Evolutionary conservation across 768 basidiomycete genomes (phyloP), one percentile per base, ranked within the genome.

Genomic region (Hemileccinum rubropunctum): DNA sequence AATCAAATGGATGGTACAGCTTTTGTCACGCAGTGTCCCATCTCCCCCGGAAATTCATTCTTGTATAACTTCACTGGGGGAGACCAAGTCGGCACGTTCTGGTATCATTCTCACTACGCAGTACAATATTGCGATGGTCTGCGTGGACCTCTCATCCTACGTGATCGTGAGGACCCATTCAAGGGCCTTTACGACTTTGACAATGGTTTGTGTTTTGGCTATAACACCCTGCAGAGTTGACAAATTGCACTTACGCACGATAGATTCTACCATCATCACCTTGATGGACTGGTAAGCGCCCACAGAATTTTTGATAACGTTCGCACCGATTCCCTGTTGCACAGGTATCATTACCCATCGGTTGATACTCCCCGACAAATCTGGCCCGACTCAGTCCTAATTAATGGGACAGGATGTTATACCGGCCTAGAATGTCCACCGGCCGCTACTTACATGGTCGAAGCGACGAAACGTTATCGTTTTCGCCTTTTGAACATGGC

Each of bases 91-190:
- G 75, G 75, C 7, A 74, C 73, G 2, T 75, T 64, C 40, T 76
- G 73, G 74, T 61, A 58, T 38, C 62, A 65, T 45, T 62, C 60
- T 15, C 60, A 61, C 41, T 58, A 51, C 28, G 51, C 45, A 2
- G 43, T 51, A 35, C 60, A 62, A 39, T 52, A 55, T 13, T 60
- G 55, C 36, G 78, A 81, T 50, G 78, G 78, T 2, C 66, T 80
- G 9, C 59, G 79, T 33, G 77, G 77, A 1, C 62, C 73, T 12
- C 33, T 78, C 34, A 71, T 79, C 9, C 61, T 78, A 21, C 74
- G 74, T 38, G 74, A 76, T 48, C 68, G 62, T 13, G 42, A 62
- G 12, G 61, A 65, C 50, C 61, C 57, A 5, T 58, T 53, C 39
- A 42, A 23, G 6, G 10, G 21, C 17, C n/a, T 45, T 15, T 61